Base-by-base conservation (phyloP, 106 monocot genomes). In the Acorus gramineus region DNA sequence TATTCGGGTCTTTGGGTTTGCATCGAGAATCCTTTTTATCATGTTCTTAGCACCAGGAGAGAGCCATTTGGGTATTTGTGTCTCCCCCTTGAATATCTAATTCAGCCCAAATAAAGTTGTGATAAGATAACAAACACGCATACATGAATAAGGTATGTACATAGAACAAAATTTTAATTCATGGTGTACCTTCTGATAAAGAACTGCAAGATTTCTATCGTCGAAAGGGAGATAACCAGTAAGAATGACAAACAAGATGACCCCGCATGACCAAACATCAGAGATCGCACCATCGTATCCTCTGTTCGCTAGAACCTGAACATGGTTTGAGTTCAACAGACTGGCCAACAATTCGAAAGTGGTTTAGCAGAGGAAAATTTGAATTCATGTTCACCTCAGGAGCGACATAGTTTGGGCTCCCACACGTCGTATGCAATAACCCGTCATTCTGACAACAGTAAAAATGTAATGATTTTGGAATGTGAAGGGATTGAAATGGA, bases 201-300 rank as follows among this genome's bases (percentile, higher is more conserved):
- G 80, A 76, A 80, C 78, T 65, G 60, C 78, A 45, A 78, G 56
- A 73, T 84, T 88, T 69, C 61, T 59, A 59, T 81, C 87, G 64
- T 88, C 80, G 54, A 88, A 84, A 45, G 87, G 87, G 45, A 88
- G 80, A 49, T 28, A 62, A 44, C 78, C 84, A 6, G 78, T 76
- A 57, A 88, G 84, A 51, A 80, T 81, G 6, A 88, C 84, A 63
- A 78, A 84, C 46, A 88, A 53, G 65, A 88, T 78, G 11, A 76
- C 81, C 62, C 85, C 85, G 47, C 96, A 98, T 44, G 96, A 98
- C 91, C 96, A 98, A 28, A 88, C 73, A 75, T 98, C 96, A 14
- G 96, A 91, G 61, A 73, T 70, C 9, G 83, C 81, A 59, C 96
- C 96, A 73, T 98, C 88, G 51, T 98, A 98, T 14, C 96, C 91